Evolutionary conservation across 306 rosid genomes (phyloP).

Genomic region (Vicia sativa): DNA sequence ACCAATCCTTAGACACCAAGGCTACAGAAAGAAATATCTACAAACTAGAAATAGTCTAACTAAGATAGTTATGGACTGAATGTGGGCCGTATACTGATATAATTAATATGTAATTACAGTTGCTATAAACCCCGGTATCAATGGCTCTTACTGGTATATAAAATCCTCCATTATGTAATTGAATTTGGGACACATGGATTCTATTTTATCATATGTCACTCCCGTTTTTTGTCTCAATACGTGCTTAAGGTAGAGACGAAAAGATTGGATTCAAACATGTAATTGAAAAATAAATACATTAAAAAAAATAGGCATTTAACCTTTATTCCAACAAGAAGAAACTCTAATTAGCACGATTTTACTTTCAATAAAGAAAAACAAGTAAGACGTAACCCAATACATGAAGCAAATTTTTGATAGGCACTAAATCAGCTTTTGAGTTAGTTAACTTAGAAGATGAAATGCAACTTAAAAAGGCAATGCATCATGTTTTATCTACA

Average conservation of each 20-base stretch:
- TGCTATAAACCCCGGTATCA: background rate
- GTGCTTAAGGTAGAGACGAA: background rate
- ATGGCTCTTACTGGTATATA: background rate
- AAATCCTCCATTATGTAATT: background rate
- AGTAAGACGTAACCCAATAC: constrained; percentile 13
- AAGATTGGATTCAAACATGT: background rate
- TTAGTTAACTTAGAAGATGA: constrained; percentile 26
- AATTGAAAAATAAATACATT: background rate
- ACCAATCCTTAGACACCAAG: background rate
- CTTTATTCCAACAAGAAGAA: background rate
- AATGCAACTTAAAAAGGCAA: constrained; percentile 9
- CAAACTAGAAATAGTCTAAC: background rate
- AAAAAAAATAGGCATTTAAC: background rate
- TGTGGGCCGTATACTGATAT: constrained; percentile 1
- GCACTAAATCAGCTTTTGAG: constrained; percentile 1
- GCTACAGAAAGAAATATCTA: background rate
- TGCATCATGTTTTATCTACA: constrained; percentile 2
- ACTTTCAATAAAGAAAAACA: background rate
- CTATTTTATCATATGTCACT: background rate
- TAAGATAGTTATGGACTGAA: background rate
- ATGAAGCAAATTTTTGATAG: constrained; percentile 14
- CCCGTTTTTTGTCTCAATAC: background rate
- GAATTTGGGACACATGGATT: background rate
- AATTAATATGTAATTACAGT: background rate
- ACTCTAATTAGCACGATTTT: background rate